Conservation (phyloP, 2,329 filamentous ascomycete species). For the Curvularia hawaiiensis region DNA sequence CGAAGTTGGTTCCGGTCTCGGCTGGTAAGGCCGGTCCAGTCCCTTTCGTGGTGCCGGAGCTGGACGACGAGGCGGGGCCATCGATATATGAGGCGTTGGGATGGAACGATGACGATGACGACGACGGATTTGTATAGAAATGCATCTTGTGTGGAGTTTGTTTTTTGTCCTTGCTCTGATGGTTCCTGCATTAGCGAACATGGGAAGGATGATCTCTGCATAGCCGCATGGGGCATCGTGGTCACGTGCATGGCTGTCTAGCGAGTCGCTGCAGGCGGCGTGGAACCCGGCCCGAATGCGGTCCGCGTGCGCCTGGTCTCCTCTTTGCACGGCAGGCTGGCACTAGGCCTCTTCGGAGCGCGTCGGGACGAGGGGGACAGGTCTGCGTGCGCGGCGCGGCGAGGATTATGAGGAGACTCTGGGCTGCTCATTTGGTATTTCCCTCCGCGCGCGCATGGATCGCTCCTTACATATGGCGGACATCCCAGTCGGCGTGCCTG, state of each 20-base stretch:
- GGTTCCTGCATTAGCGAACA: conserved; percentile 42
- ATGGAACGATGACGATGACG: conserved; percentile 53
- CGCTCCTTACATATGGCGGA: conserved; percentile 3
- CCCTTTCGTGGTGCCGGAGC: conserved; percentile 16
- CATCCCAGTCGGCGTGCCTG: conserved; percentile 17
- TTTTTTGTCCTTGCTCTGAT: conserved; percentile 4
- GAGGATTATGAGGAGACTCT: not conserved
- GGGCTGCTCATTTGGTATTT: not conserved
- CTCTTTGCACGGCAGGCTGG: not conserved
- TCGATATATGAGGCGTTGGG: conserved; percentile 52
- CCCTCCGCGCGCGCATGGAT: not conserved
- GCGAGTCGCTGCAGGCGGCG: not conserved
- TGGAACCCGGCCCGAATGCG: not conserved
- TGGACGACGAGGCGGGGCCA: conserved; percentile 21
- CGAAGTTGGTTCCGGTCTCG: conserved; percentile 17
- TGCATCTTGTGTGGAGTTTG: conserved; percentile 9
- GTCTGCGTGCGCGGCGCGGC: not conserved
- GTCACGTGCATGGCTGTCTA: conserved; percentile 10
- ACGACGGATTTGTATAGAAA: conserved; percentile 29
- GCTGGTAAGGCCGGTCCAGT: conserved; percentile 6
- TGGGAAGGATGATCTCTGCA: conserved; percentile 18
- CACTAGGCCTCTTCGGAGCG: not conserved
- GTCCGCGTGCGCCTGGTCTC: not conserved
- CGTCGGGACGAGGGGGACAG: not conserved
- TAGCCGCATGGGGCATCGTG: conserved; percentile 23